phyloP scores from a whole-genome alignment of 495 filamentous ascomycete species.

The Podospora pseudopauciseta region DNA sequence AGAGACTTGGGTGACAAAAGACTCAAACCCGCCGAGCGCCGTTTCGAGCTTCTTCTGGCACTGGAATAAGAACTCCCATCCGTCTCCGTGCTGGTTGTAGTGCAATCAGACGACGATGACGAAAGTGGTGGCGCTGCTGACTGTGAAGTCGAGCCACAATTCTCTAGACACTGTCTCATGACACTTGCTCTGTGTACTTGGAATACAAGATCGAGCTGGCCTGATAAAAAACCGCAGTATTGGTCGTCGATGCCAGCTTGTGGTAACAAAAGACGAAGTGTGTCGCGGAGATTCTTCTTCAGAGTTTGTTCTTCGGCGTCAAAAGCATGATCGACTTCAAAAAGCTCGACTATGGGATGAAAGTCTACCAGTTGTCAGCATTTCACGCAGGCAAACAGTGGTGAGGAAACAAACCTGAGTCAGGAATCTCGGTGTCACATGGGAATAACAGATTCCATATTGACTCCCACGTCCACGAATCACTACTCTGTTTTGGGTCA shows the following conservation, averaged over 20 bases:
- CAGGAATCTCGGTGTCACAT: conserved; percentile 13
- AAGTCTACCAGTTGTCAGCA: conserved; percentile 22
- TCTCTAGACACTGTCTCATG: conserved; percentile 18
- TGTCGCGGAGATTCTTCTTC: conserved; percentile 26
- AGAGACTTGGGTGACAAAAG: neutral
- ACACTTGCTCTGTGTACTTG: conserved; percentile 29
- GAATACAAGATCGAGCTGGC: conserved; percentile 31
- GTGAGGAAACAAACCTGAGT: conserved; percentile 20
- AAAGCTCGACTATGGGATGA: conserved; percentile 28
- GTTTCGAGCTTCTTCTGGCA: neutral
- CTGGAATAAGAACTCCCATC: neutral
- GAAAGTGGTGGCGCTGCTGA: neutral
- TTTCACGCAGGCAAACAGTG: neutral
- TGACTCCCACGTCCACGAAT: conserved; percentile 21
- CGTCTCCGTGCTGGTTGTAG: neutral
- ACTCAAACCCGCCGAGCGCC: neutral
- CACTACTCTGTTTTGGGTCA: neutral
- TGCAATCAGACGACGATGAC: neutral
- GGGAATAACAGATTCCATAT: conserved; percentile 28
- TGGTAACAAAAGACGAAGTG: conserved; percentile 28
- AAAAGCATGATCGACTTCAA: conserved; percentile 29
- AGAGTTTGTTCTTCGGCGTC: conserved; percentile 24
- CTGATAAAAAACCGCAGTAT: conserved; percentile 28
- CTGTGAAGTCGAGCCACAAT: neutral
- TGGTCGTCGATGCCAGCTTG: conserved; percentile 16